A percentile compares a stretch with the other conserved stretches of the same genome.
phyloP scores from a whole-genome alignment of 2,329 filamentous ascomycete species.

The Cladophialophora immunda region DNA sequence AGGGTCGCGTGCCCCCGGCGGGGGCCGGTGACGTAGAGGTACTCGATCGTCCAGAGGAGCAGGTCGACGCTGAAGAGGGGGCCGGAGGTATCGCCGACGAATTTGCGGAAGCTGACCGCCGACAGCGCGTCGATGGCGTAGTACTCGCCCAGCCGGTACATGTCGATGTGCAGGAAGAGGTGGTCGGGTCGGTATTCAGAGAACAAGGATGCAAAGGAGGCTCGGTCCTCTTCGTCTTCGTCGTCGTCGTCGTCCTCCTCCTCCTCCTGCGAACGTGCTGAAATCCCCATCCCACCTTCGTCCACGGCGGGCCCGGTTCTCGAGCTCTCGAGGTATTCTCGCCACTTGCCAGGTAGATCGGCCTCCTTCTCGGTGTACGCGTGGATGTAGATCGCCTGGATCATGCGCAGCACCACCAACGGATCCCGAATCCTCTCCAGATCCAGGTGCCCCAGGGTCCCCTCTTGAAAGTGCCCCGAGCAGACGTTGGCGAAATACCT shows the following conservation, averaged over 20 bases:
- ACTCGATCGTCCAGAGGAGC: too few relatives aligned
- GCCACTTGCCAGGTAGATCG: neutral
- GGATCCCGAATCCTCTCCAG: too few relatives aligned
- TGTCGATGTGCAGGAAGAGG: conserved; percentile 1
- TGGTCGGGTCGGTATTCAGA: neutral
- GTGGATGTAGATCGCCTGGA: too few relatives aligned
- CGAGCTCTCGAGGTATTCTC: neutral
- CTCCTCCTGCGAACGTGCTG: neutral
- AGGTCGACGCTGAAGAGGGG: too few relatives aligned
- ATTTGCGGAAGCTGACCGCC: too few relatives aligned
- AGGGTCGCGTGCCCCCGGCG: too few relatives aligned
- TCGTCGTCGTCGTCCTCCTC: neutral
- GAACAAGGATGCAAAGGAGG: neutral
- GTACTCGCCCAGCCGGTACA: neutral
- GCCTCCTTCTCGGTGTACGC: neutral
- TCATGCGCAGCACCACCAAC: too few relatives aligned
- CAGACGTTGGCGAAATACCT: too few relatives aligned
- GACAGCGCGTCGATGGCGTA: neutral
- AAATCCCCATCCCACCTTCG: neutral
- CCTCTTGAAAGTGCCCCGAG: too few relatives aligned
- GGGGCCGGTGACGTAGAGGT: too few relatives aligned
- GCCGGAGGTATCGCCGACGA: too few relatives aligned
- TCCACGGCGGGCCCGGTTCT: neutral
- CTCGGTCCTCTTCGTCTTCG: neutral
- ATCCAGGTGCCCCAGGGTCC: too few relatives aligned